These are phyloP conservation scores for Corymbia calophylla DNA, from an alignment of 441 rosid genomes.

Conservation along the genomic window DNA sequence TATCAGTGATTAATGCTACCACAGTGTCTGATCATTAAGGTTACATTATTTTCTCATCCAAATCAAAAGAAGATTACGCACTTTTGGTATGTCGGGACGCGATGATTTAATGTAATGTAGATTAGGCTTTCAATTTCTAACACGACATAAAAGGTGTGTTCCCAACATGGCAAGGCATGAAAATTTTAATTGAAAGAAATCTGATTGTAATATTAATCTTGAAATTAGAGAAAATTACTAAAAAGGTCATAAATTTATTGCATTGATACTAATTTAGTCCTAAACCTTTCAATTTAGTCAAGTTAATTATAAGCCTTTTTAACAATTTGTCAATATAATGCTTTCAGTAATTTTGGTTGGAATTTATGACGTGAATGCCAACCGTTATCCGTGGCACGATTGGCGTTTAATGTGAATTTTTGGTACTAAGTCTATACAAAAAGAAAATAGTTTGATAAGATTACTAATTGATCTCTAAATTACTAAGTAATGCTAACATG, in stretches of 20 bases:
- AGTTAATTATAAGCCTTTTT: not conserved
- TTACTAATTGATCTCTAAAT: not conserved
- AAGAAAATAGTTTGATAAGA: not conserved
- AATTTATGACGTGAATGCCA: not conserved
- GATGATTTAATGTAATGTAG: not conserved
- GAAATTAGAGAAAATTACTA: not conserved
- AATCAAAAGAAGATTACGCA: not conserved
- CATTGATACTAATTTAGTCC: fast-evolving
- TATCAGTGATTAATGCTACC: not conserved
- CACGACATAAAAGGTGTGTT: not conserved
- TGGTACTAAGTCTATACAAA: no score
- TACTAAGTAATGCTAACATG: not conserved
- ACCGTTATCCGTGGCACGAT: fast-evolving
- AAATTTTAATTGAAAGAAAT: not conserved
- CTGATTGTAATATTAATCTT: not conserved
- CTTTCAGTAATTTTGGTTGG: not conserved
- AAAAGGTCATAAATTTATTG: not conserved
- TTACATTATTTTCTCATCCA: not conserved
- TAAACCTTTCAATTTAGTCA: not conserved
- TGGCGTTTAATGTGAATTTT: not conserved
- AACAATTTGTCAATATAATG: not conserved
- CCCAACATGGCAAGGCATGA: not conserved
- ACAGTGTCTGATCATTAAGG: not conserved
- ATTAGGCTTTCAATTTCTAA: not conserved
- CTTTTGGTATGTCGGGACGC: not conserved